A percentile compares a stretch with the other conserved stretches of the same genome.
Evolutionary conservation across 192 early-diverging fungal genomes (phyloP).

Genomic region (Jimgerdemannia flammicorona): DNA sequence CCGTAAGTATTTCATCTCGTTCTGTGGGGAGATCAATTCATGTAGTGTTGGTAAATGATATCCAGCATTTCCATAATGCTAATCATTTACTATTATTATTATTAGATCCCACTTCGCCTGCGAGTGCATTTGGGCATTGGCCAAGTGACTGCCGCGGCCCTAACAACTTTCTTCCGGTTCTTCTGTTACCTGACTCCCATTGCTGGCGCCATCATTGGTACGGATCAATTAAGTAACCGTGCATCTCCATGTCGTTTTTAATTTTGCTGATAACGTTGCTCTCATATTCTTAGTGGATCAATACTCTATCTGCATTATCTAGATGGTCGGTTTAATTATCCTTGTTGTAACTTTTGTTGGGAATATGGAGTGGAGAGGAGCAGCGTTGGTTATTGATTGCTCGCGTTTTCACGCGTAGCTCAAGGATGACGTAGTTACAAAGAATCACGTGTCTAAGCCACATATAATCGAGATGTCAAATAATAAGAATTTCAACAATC

Average conservation of each 20-base stretch:
- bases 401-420: too few relatives aligned
- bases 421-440: too few relatives aligned
- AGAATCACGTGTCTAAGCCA: too few relatives aligned
- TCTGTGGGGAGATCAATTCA: background rate
- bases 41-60: background rate
- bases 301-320: constrained; percentile 58
- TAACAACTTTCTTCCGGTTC: constrained; percentile 57
- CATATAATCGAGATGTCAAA: too few relatives aligned
- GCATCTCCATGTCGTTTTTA: constrained; percentile 46
- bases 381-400: too few relatives aligned
- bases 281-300: constrained; percentile 52
- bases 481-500: too few relatives aligned
- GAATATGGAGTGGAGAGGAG: too few relatives aligned
- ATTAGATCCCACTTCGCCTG: constrained; percentile 31
- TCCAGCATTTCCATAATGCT: background rate
- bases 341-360: too few relatives aligned
- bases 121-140: constrained; percentile 45
- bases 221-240: constrained; percentile 35
- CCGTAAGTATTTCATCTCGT: constrained; percentile 20
- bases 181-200: constrained; percentile 58
- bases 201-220: constrained; percentile 55
- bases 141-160: constrained; percentile 51
- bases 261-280: constrained; percentile 58
- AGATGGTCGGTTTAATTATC: constrained; percentile 60
- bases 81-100: background rate